Conservation (phyloP, 208 protist species). For the Wallacemonas sp. region DNA sequence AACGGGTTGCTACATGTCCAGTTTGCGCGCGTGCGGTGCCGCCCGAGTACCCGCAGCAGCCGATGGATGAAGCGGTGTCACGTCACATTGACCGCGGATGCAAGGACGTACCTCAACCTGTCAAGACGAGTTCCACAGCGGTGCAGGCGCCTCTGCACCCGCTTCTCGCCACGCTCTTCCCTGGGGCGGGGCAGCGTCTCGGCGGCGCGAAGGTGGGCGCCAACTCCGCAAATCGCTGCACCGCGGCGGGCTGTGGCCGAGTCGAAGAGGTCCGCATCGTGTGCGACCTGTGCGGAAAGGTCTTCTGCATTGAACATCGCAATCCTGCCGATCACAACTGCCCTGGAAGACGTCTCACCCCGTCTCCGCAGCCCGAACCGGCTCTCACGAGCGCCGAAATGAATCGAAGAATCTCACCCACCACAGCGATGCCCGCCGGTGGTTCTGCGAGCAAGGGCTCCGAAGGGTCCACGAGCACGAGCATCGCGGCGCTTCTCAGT, state of each 20-base stretch:
- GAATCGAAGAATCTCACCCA: background rate
- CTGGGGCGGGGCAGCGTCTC: conserved; percentile 1
- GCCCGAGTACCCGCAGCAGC: conserved; percentile 50
- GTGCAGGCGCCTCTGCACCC: background rate
- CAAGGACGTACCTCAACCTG: conserved; percentile 17
- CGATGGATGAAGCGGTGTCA: conserved; percentile 65
- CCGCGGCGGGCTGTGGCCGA: conserved; percentile 36
- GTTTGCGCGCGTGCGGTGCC: conserved; percentile 52
- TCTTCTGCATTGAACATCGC: conserved; percentile 78
- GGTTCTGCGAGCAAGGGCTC: background rate
- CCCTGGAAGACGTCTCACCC: conserved; percentile 3
- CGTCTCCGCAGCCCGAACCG: conserved; percentile 4
- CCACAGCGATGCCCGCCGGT: background rate
- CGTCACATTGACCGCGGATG: conserved; percentile 80
- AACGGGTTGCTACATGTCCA: conserved; percentile 38
- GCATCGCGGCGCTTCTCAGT: conserved; percentile 27
- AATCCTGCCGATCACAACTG: conserved; percentile 56
- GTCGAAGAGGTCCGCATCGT: conserved; percentile 32
- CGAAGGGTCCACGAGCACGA: background rate
- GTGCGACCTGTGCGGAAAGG: conserved; percentile 62
- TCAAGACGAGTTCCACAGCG: background rate
- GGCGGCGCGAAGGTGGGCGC: conserved; percentile 1
- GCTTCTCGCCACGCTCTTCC: background rate
- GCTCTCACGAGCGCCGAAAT: background rate
- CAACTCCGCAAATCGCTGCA: conserved; percentile 36